Conservation (phyloP, 139 green algal species). For the Tetraselmis chui region DNA sequence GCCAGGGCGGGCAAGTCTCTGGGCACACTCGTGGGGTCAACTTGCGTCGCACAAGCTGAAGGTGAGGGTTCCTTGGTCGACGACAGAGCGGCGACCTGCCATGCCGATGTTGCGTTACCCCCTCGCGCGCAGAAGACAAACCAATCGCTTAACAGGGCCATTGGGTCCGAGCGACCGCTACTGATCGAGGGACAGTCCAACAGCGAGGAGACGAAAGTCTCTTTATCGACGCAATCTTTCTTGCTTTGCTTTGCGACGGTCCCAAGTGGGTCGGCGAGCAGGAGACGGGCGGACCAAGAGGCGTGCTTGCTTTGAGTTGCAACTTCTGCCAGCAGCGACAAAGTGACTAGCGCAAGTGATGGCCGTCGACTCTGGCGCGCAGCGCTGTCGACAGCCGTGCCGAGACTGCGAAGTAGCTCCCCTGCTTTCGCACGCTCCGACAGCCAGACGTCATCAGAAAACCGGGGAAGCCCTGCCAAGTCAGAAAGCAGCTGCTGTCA, state of each 20-base stretch:
- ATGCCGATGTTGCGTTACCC: no score
- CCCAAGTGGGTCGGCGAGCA: neutral
- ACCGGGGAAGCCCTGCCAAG: neutral
- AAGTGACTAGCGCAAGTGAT: no score
- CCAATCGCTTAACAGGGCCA: no score
- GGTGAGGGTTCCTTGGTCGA: neutral
- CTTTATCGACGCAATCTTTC: no score
- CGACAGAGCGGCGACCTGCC: no score
- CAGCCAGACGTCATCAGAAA: neutral
- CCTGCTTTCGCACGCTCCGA: neutral
- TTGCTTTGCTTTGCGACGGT: neutral
- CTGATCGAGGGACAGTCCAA: no score
- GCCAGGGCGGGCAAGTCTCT: neutral
- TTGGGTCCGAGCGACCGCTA: no score
- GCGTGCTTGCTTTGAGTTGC: neutral
- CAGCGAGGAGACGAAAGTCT: no score
- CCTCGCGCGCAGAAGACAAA: no score
- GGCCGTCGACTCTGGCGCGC: neutral
- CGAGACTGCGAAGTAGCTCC: neutral
- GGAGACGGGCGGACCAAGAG: neutral
- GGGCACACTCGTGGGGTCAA: no score
- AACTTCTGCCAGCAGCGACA: no score
- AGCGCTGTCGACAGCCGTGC: neutral
- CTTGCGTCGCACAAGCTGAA: neutral
- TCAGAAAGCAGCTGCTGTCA: neutral